Percentiles rank a stretch among this genome's conserved stretches.
phyloP scores from a whole-genome alignment of 352 stramenopile species.

The Phytophthora rubi region DNA sequence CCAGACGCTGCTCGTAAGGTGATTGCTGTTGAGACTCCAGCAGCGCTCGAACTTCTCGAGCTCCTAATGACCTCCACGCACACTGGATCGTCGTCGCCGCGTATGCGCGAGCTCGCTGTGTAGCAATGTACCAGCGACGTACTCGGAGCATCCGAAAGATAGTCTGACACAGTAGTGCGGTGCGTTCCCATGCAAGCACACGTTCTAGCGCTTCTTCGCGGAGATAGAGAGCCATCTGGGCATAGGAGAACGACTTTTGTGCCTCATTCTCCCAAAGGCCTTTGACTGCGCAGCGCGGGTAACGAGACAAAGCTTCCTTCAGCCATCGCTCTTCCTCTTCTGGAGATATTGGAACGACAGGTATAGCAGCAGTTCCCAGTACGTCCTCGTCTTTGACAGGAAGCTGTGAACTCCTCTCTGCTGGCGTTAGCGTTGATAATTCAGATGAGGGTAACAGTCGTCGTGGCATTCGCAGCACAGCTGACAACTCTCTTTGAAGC shows the following conservation, averaged over 20 bases:
- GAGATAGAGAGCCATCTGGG: slow-evolving; percentile 72
- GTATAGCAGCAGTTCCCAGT: slow-evolving; percentile 18
- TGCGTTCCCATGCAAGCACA: slow-evolving; percentile 60
- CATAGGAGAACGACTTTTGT: slow-evolving; percentile 47
- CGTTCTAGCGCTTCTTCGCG: slow-evolving; percentile 66
- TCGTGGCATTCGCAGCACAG: slow-evolving; percentile 35
- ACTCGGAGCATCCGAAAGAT: slow-evolving; percentile 65
- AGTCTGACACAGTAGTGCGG: slow-evolving; percentile 55
- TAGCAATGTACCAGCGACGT: slow-evolving; percentile 58
- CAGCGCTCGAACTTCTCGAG: slow-evolving; percentile 41
- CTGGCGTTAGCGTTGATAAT: neutral
- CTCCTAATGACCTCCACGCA: slow-evolving; percentile 51
- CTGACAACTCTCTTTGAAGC: slow-evolving; percentile 62
- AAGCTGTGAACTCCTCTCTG: neutral
- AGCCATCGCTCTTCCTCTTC: slow-evolving; percentile 34
- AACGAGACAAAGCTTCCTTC: slow-evolving; percentile 42
- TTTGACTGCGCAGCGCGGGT: slow-evolving; percentile 43
- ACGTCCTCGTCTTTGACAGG: slow-evolving; percentile 8
- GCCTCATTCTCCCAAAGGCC: slow-evolving; percentile 70
- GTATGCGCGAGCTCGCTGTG: slow-evolving; percentile 41
- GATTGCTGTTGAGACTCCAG: slow-evolving; percentile 69
- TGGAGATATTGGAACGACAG: slow-evolving; percentile 35
- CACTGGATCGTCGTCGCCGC: slow-evolving; percentile 63
- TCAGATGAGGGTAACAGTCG: slow-evolving; percentile 6
- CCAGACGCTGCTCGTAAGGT: slow-evolving; percentile 72